Base-by-base conservation (phyloP, 2,329 filamentous ascomycete genomes). In the Trichoderma sp. region DNA sequence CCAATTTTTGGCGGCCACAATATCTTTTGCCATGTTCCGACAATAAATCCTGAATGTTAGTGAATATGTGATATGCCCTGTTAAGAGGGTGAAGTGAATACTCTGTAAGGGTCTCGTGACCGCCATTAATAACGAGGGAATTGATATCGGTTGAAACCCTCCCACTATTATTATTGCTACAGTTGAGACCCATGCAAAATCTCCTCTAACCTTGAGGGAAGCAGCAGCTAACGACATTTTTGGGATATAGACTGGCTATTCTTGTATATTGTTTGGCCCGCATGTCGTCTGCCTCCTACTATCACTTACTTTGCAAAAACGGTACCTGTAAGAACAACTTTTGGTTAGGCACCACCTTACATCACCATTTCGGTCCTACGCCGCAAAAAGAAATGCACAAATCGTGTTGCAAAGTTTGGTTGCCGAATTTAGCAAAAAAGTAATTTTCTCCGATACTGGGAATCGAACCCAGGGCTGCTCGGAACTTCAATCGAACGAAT, bases 391-490 rank as follows among this genome's bases (percentile, higher is more conserved):
- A 48, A 48, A 3, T n/a, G 13, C 9, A 48, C 10, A 2, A 13
- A 22, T n/a, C n/a, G n/a, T n/a, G 19, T 48, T 48, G 19, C 42
- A 22, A 48, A 22, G 9, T 13, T 48, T 4, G 48, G 5, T 29
- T 15, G 5, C 5, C 15, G n/a, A 13, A 29, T 69, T 63, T 66
- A 22, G 19, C 22, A 63, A 57, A 56, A 69, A 42, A 52, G 37
- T 1, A 37, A 58, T 29, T 1, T 1, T 54, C 74, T 76, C 75
- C 75, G 75, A 72, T 75, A 76, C 74, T 70, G 75, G 75, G 74
- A 76, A 77, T 77, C 75, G 75, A 77, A 77, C 75, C 75, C 75
- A 71, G 75, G 74, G 75, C 75, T 76, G 74, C 75, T 76, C 75
- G 75, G 75, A 68, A 50, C 64, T 58, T 68, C 61, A 68, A 68